Percentiles rank a stretch among this genome's conserved stretches.
Evolutionary conservation across 345 rosid genomes (phyloP).

Genomic region (Clarkia xantiana): DNA sequence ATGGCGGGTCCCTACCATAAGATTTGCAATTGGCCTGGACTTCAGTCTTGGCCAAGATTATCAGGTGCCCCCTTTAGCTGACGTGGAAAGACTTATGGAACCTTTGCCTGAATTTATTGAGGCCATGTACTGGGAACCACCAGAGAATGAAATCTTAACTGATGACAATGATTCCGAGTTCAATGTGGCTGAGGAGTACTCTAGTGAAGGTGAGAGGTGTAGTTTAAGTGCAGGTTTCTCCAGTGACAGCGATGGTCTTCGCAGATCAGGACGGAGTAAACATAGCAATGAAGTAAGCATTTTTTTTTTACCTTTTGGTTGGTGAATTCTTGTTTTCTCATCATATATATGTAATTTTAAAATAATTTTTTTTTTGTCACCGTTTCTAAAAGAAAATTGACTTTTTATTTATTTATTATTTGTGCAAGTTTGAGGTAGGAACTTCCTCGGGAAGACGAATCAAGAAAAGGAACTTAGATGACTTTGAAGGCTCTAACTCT

Average conservation of each 20-base stretch:
- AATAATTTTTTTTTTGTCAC: neutral
- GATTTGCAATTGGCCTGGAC: conserved; percentile 70
- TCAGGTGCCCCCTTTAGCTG: conserved; percentile 75
- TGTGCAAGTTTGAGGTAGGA: conserved; percentile 48
- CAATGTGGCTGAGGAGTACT: conserved; percentile 56
- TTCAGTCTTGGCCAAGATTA: conserved; percentile 75
- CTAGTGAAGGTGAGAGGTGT: conserved; percentile 62
- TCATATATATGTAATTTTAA: too few relatives aligned
- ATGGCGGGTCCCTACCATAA: conserved; percentile 66
- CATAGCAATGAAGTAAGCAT: conserved; percentile 42
- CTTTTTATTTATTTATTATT: conserved; percentile 11
- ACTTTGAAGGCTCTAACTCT: conserved; percentile 35
- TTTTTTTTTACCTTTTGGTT: conserved; percentile 18
- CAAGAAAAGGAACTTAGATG: conserved; percentile 65
- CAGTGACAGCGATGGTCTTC: conserved; percentile 43
- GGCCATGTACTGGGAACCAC: conserved; percentile 91
- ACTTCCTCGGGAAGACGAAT: conserved; percentile 59
- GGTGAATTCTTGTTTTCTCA: too few relatives aligned
- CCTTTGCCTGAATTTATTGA: conserved; percentile 82
- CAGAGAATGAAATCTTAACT: conserved; percentile 59
- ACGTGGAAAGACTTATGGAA: conserved; percentile 69
- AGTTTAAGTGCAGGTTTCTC: conserved; percentile 45
- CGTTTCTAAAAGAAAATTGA: neutral
- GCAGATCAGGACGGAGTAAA: conserved; percentile 51
- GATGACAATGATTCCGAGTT: conserved; percentile 90